Base-by-base conservation (phyloP, 1,139 yeast genomes). In the Candida sp. region DNA sequence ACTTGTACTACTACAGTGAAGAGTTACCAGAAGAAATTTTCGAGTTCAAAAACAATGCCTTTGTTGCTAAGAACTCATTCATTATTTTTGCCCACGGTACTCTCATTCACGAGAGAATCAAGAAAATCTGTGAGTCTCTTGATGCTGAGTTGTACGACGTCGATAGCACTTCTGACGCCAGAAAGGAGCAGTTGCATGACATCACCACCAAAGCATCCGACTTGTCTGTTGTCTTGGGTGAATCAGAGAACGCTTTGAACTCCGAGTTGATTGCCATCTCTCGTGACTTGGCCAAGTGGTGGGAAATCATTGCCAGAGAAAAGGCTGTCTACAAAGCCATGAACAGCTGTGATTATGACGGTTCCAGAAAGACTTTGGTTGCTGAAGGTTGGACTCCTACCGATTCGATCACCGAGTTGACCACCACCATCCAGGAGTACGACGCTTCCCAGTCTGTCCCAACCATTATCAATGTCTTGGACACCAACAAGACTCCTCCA, bases 331-430 rank as follows among this genome's bases (percentile, higher is more conserved):
- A 83, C 63, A 75, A 80, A 35, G 78, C 87, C 7, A 78, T 88
- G 82, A 88, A 88, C 66, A 70, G 73, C 40, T 87, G 90, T 63
- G 85, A 83, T 64, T 84, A 83, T 60, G 92, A 86, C 61, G 76
- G 80, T 46, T 78, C 83, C 30, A 84, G 93, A 67, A 80, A 80
- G 61, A 80, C 85, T 28, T 75, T 88, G 55, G 78, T 87, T 43
- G 90, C 87, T 12, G 94, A 88, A 73, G 96, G 94, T 32, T 89
- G 96, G 96, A 75, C 86, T 12, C 94, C 96, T 49, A 75, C 81
- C 2, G 82, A 83, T 53, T 90, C 86, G 53, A 68, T 77, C 38
- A 67, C 68, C 17, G 61, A 61, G 39, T 73, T 77, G 54, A 70
- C 71, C 25, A 52, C 60, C n/a, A 63, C 78, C 12, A 65, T 76